phyloP scores from a whole-genome alignment of 352 stramenopile species.

The Phytophthora sp. region DNA sequence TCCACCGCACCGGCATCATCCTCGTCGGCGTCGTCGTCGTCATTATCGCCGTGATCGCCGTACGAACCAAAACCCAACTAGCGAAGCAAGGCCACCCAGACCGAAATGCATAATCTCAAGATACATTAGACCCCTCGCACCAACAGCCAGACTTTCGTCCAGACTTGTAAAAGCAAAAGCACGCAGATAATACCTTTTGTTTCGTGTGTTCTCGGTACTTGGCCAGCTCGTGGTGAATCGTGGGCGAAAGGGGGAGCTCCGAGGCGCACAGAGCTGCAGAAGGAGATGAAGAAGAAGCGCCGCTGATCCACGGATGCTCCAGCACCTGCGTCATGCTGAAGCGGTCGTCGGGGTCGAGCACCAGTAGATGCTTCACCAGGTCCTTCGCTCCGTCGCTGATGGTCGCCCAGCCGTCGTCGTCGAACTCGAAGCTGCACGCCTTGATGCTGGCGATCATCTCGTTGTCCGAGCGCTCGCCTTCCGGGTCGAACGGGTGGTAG shows the following conservation, averaged over 20 bases:
- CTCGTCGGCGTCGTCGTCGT: not conserved
- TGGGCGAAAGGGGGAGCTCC: conserved; percentile 60
- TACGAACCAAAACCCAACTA: conserved; percentile 36
- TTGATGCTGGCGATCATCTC: conserved; percentile 88
- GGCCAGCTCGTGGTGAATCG: conserved; percentile 70
- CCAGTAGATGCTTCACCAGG: conserved; percentile 76
- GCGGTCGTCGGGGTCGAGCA: conserved; percentile 66
- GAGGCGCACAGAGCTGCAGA: conserved; percentile 23
- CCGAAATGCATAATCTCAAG: conserved; percentile 28
- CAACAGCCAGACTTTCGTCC: not conserved
- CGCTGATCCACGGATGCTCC: conserved; percentile 71
- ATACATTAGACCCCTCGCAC: conserved; percentile 22
- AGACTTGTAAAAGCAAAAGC: no score
- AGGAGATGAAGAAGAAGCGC: conserved; percentile 6
- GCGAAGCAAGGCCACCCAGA: conserved; percentile 20
- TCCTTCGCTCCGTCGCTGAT: conserved; percentile 77
- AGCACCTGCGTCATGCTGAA: conserved; percentile 80
- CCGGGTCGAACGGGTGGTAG: conserved; percentile 84
- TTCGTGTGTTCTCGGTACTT: conserved; percentile 68
- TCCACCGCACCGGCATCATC: not conserved
- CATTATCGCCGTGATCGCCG: conserved; percentile 24
- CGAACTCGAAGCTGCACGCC: conserved; percentile 74
- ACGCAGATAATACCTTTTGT: conserved; percentile 39
- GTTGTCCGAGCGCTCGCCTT: conserved; percentile 76
- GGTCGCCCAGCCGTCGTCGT: conserved; percentile 66